Base-by-base conservation (phyloP, 495 filamentous ascomycete species). In the Annulohypoxylon moriforme region DNA sequence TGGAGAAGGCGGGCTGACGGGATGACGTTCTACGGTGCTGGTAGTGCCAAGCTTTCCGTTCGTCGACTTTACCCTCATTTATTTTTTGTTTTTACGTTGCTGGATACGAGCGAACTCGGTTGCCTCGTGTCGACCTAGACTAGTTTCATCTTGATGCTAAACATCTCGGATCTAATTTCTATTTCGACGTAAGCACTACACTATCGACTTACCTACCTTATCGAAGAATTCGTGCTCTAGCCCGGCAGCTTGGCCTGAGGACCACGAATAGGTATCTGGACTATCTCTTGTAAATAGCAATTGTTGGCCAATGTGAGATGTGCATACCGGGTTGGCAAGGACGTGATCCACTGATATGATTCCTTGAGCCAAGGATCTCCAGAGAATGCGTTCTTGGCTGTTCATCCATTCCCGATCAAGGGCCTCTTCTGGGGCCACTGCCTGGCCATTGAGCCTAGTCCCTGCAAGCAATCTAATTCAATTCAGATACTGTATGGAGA, bases 131-230 rank as follows among this genome's bases (percentile, higher is more conserved):
- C 71, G 31, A 56, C 64, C 42, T n/a, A 50, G 18, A 69, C 61
- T 69, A 69, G 71, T 73, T 57, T 69, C 65, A 69, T 44, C 60
- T 73, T 69, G 66, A 69, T 65, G 70, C 40, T n/a, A 65, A 65
- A 73, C 57, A 60, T 60, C 47, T 66, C 50, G 60, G 66, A 65
- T 56, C 38, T 34, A 62, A 44, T 62, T 50, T 56, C 29, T 73
- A 36, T 44, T 34, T 27, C 47, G 34, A 68, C 25, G 14, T 66
- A 42, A 59, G 58, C 44, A 67, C 68, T 63, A 36, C 52, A 67
- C 68, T 63, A 36, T 18, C 62, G 71, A 69, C 58, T 62, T 66
- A 25, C 58, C 57, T 69, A 25, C 66, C 49, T 66, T 49, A 31
- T 55, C 56, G 62, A 62, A 53, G 56, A 73, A 53, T 73, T 64